A percentile compares a stretch with the other conserved stretches of the same genome.
These are phyloP conservation scores for Tetraselmis striata DNA, from an alignment of 139 green algal species.

Conservation along the genomic window DNA sequence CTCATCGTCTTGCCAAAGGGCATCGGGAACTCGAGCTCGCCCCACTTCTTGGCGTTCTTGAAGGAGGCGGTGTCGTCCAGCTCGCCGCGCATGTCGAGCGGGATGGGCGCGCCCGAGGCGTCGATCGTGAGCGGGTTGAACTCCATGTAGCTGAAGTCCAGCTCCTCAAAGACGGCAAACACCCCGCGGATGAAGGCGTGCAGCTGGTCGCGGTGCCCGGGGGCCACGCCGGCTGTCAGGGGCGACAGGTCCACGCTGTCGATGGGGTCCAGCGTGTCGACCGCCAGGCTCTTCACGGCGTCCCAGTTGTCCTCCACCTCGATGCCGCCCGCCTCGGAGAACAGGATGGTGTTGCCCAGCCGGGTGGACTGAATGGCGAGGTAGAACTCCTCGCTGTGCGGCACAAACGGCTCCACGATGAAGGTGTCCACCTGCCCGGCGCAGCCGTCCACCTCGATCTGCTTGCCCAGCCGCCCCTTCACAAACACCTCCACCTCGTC, in stretches of 20 bases:
- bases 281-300: conserved; percentile 53
- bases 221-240: conserved; percentile 56
- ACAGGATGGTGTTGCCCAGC: conserved; percentile 47
- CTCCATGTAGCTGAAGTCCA: conserved; percentile 86
- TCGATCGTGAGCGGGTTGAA: conserved; percentile 94
- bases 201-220: conserved; percentile 59
- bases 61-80: conserved; percentile 89
- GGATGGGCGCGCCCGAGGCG: conserved; percentile 45
- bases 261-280: conserved; percentile 32
- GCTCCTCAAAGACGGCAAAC: conserved; percentile 54
- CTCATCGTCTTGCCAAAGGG: conserved; percentile 81
- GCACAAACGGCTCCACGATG: conserved; percentile 90
- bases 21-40: conserved; percentile 74
- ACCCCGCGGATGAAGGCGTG: conserved; percentile 55
- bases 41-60: conserved; percentile 60
- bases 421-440: conserved; percentile 77
- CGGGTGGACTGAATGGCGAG: conserved; percentile 60
- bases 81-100: conserved; percentile 74
- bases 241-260: conserved; percentile 44
- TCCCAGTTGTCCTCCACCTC: conserved; percentile 96
- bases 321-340: conserved; percentile 70
- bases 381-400: conserved; percentile 80
- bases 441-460: conserved; percentile 55
- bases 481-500: conserved; percentile 66
- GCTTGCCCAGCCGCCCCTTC: conserved; percentile 56